Percentiles rank a stretch among this genome's conserved stretches.
phyloP scores from a whole-genome alignment of 148 eudicot genomes.

The Diospyros lotus region DNA sequence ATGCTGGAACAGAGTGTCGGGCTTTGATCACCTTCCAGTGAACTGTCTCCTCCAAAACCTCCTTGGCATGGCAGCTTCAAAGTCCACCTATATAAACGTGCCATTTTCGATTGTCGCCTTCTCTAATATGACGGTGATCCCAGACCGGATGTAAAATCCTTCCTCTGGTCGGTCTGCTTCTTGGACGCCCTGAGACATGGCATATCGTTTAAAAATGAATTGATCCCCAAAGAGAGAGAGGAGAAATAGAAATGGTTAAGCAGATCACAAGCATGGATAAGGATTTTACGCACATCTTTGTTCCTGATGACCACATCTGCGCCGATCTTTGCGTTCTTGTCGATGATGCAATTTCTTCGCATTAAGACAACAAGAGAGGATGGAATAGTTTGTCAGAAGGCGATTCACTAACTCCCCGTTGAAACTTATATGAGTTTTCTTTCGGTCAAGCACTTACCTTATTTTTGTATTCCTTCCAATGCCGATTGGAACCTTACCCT shows the following conservation, averaged over 20 bases:
- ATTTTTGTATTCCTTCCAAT: slow-evolving; percentile 79
- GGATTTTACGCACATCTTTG: slow-evolving; percentile 63
- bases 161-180: slow-evolving; percentile 83
- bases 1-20: neutral
- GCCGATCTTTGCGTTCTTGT: slow-evolving; percentile 93
- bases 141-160: slow-evolving; percentile 90
- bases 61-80: neutral
- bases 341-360: slow-evolving; percentile 79
- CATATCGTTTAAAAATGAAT: neutral
- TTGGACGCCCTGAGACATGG: slow-evolving; percentile 53
- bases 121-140: slow-evolving; percentile 74
- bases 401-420: neutral
- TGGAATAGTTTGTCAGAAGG: neutral
- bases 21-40: neutral
- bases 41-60: neutral
- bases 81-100: slow-evolving; percentile 46
- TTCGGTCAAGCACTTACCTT: slow-evolving; percentile 35
- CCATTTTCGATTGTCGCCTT: slow-evolving; percentile 89
- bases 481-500: slow-evolving; percentile 91
- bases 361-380: neutral
- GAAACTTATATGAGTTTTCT: neutral
- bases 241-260: neutral
- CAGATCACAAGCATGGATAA: neutral
- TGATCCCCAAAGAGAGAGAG: neutral
- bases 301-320: slow-evolving; percentile 77